Base-by-base conservation (phyloP, 176 grass and related monocot genomes). In the Chloris gayana region DNA sequence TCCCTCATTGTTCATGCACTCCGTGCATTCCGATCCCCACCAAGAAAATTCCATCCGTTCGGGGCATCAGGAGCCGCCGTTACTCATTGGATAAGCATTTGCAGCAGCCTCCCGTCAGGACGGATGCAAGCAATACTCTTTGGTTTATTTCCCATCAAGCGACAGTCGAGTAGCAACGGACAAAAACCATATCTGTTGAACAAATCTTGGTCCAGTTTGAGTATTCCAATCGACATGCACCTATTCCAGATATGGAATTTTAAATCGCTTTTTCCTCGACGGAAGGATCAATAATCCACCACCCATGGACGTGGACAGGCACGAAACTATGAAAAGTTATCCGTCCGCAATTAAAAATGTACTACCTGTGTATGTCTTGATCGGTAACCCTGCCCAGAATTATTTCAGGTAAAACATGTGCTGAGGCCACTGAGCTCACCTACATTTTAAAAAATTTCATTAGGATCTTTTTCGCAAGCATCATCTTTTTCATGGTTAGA, bases 161-260 rank as follows among this genome's bases (percentile, higher is more conserved):
- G 50, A 62, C 74, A 82, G 78, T 24, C 14, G 59, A 60, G 72
- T 37, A 27, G 63, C 58, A 29, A 54, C 24, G 37, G 67, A 82
- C 76, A 69, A 82, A 76, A 81, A 68, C 78, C 73, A 89, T 77
- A 77, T 89, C 73, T 73, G 67, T 89, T 82, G 78, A 78, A 89
- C 83, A 82, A 68, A 86, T 86, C 79, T 78, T 34, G 29, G 57
- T 46, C 64, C 44, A 13, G 71, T 54, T 2, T 13, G 27, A 45
- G 83, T 65, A 50, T 71, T 82, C 18, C 14, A 73, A 82, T 78
- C 49, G 77, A 22, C 83, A 21, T 29, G 88, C 73, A 67, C 50
- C 32, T 73, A 82, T 89, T 82, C 78, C 83, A 78, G 42, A 89
- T 74, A 9, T 5, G 41, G 74, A 31, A 64, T 75, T 77, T 41